Evolutionary conservation across 352 stramenopile species (phyloP).

Genomic region (Phytophthora brassicae): DNA sequence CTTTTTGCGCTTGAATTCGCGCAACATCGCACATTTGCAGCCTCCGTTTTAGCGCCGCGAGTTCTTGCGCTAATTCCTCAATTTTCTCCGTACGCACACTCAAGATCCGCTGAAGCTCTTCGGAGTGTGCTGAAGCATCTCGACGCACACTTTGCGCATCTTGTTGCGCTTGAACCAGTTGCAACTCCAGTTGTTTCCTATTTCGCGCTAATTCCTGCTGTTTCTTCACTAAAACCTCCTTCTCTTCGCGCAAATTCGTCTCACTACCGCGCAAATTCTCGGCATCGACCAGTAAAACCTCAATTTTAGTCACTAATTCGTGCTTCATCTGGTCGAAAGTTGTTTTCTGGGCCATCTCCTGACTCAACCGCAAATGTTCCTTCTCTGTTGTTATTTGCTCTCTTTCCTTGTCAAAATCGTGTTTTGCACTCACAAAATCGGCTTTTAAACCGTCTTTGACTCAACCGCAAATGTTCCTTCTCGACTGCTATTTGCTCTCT

Average conservation of each 20-base stretch:
- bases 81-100: slow-evolving; percentile 39
- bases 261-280: slow-evolving; percentile 50
- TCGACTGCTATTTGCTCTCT: slow-evolving; percentile 16
- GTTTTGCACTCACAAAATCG: slow-evolving; percentile 21
- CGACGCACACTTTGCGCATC: slow-evolving; percentile 52
- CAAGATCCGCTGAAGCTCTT: slow-evolving; percentile 52
- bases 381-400: slow-evolving; percentile 17
- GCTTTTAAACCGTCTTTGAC: no score
- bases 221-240: slow-evolving; percentile 41
- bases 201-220: slow-evolving; percentile 41
- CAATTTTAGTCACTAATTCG: slow-evolving; percentile 64
- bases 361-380: slow-evolving; percentile 22
- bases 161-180: slow-evolving; percentile 48
- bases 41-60: slow-evolving; percentile 40
- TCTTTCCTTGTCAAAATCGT: slow-evolving; percentile 27
- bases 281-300: slow-evolving; percentile 51
- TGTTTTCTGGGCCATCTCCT: slow-evolving; percentile 20
- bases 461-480: slow-evolving; percentile 23
- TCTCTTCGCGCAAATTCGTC: slow-evolving; percentile 55
- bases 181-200: slow-evolving; percentile 43
- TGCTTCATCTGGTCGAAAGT: slow-evolving; percentile 49
- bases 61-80: slow-evolving; percentile 44
- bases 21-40: slow-evolving; percentile 42
- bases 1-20: slow-evolving; percentile 43
- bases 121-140: slow-evolving; percentile 44